A percentile compares a stretch with the other conserved stretches of the same genome.
Evolutionary conservation across 768 basidiomycete genomes (phyloP).

Genomic region (Rhodotorula toruloides): DNA sequence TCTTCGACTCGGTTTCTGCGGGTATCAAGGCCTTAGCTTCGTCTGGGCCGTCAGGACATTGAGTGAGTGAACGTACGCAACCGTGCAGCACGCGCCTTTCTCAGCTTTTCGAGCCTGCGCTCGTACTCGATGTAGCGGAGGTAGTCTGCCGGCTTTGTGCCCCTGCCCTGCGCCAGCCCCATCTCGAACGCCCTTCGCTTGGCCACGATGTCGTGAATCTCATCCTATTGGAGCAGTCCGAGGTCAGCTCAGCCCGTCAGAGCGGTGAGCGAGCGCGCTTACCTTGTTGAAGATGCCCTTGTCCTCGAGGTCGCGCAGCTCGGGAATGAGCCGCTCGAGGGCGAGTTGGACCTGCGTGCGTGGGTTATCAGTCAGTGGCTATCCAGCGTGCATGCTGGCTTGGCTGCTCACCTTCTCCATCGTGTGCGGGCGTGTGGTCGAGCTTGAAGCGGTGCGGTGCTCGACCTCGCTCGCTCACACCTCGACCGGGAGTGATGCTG

Average conservation of each 20-base stretch:
- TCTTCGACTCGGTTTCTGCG: conserved; percentile 25
- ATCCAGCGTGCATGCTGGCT: background rate
- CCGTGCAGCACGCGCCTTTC: conserved; percentile 34
- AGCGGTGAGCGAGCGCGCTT: background rate
- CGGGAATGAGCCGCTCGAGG: conserved; percentile 44
- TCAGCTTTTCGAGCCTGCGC: conserved; percentile 40
- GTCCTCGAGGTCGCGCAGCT: conserved; percentile 44
- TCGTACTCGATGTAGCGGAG: conserved; percentile 45
- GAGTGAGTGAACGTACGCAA: conserved; percentile 24
- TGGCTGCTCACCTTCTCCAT: conserved; percentile 25
- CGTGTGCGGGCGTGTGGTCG: too few species aligned
- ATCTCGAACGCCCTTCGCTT: conserved; percentile 42
- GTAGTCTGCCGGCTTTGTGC: conserved; percentile 42
- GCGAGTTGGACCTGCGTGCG: conserved; percentile 38
- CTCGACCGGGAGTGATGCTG: too few species aligned
- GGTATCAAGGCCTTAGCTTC: too few species aligned
- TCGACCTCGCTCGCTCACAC: too few species aligned
- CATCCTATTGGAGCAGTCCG: conserved; percentile 20
- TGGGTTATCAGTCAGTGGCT: background rate
- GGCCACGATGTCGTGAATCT: conserved; percentile 43
- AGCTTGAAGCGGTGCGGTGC: background rate
- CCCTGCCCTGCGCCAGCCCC: conserved; percentile 40
- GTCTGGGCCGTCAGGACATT: too few species aligned
- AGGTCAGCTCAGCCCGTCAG: background rate
- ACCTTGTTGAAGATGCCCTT: conserved; percentile 43